Conservation (phyloP, 148 eudicot genomes). For the Arctostaphylos glauca region DNA sequence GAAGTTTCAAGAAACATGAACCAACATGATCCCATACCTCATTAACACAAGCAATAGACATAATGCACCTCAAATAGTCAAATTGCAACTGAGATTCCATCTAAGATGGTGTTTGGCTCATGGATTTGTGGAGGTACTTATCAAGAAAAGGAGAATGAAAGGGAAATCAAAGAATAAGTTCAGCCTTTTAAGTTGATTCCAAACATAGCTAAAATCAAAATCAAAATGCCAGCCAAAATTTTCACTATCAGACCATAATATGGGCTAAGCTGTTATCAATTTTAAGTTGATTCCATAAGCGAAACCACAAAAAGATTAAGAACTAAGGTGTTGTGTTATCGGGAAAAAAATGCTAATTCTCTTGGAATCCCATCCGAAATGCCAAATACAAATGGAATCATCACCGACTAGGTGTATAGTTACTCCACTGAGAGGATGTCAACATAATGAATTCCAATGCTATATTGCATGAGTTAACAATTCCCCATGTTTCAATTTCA, state of each 20-base stretch:
- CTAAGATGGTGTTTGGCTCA: neutral
- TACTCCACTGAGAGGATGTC: neutral
- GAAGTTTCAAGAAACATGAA: neutral
- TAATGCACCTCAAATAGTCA: neutral
- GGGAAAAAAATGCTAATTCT: neutral
- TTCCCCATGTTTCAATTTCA: neutral
- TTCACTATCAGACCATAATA: neutral
- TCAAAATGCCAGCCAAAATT: neutral
- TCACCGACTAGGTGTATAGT: neutral
- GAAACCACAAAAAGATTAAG: neutral
- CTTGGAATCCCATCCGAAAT: neutral
- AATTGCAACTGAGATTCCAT: neutral
- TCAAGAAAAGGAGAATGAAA: neutral
- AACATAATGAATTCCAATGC: neutral
- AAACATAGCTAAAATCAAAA: neutral
- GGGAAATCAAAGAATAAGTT: neutral
- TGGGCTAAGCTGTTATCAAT: neutral
- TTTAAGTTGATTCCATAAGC: neutral
- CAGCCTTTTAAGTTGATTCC: neutral
- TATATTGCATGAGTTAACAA: neutral
- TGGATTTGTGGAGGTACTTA: neutral
- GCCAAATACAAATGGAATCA: neutral
- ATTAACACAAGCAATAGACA: neutral
- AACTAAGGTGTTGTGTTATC: neutral
- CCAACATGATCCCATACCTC: neutral